Conservation (phyloP, 2,329 filamentous ascomycete genomes). For the Biscogniauxia marginata region DNA sequence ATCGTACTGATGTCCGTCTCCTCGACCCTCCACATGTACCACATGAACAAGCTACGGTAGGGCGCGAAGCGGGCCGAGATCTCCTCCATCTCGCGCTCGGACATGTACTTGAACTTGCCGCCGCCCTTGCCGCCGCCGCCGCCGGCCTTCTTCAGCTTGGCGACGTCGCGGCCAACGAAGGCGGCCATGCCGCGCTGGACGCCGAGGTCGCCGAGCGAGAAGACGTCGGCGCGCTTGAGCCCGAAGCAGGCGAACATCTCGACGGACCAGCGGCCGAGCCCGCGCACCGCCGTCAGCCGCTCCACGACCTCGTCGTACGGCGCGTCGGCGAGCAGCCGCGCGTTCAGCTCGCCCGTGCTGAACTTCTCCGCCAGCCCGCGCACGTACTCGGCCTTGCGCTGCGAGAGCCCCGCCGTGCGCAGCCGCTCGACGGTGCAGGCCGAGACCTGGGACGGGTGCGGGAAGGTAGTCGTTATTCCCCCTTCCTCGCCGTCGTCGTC, state of each 20-base stretch:
- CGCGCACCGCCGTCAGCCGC: constrained; percentile 79
- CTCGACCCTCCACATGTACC: constrained; percentile 94
- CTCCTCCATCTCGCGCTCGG: constrained; percentile 86
- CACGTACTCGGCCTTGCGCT: constrained; percentile 95
- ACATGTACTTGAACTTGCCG: constrained; percentile 98
- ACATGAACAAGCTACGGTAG: constrained; percentile 93
- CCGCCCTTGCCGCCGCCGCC: constrained; percentile 60
- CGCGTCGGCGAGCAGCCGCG: constrained; percentile 72
- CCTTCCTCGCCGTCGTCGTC: constrained; percentile 7
- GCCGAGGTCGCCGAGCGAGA: constrained; percentile 86
- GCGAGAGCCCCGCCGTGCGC: constrained; percentile 82
- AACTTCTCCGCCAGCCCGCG: constrained; percentile 84
- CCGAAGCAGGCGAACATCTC: constrained; percentile 98
- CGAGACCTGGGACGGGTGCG: constrained; percentile 72
- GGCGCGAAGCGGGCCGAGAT: constrained; percentile 77
- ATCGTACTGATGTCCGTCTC: constrained; percentile 70
- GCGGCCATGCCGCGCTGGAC: constrained; percentile 94
- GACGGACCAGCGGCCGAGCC: constrained; percentile 85
- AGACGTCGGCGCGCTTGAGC: constrained; percentile 92
- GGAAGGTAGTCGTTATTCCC: constrained; percentile 51
- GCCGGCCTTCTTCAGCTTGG: constrained; percentile 80
- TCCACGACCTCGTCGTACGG: constrained; percentile 84
- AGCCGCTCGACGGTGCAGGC: constrained; percentile 62
- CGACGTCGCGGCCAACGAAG: constrained; percentile 78
- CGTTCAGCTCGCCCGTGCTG: constrained; percentile 68